A percentile compares a stretch with the other conserved stretches of the same genome.
These are phyloP conservation scores for Iris macrosiphon DNA, from an alignment of 106 monocot genomes.

Conservation along the genomic window DNA sequence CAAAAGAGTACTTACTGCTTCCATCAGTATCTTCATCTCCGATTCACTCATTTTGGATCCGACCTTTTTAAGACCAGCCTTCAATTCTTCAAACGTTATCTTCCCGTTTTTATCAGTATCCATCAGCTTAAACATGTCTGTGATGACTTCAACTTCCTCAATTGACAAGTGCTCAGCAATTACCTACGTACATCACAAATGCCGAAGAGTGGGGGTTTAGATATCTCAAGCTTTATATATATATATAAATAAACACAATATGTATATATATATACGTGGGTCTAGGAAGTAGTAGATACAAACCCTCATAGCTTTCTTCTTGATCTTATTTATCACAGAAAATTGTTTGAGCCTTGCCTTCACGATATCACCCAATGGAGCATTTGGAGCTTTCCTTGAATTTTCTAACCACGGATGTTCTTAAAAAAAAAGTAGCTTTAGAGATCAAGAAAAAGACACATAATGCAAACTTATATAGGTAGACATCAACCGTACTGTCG, in stretches of 20 bases:
- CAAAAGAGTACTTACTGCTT: constrained; percentile 76
- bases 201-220: background rate
- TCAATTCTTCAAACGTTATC: constrained; percentile 69
- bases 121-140: constrained; percentile 64
- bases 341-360: constrained; percentile 64
- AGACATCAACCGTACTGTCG: too few relatives aligned
- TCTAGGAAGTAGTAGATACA: constrained; percentile 4
- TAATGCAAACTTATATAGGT: too few relatives aligned
- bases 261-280: too few relatives aligned
- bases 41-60: constrained; percentile 59
- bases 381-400: constrained; percentile 40
- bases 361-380: constrained; percentile 62
- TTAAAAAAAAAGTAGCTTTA: constrained; percentile 16
- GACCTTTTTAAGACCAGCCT: constrained; percentile 56
- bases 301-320: constrained; percentile 68
- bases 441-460: too few relatives aligned
- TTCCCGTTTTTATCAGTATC: constrained; percentile 60
- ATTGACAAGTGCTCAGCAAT: constrained; percentile 65
- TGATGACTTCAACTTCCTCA: constrained; percentile 67
- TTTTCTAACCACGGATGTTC: constrained; percentile 70
- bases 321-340: constrained; percentile 61
- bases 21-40: constrained; percentile 78
- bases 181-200: constrained; percentile 55
- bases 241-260: too few relatives aligned
- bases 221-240: background rate